phyloP scores from a whole-genome alignment of 352 stramenopile species.

The Pythium coloratum region DNA sequence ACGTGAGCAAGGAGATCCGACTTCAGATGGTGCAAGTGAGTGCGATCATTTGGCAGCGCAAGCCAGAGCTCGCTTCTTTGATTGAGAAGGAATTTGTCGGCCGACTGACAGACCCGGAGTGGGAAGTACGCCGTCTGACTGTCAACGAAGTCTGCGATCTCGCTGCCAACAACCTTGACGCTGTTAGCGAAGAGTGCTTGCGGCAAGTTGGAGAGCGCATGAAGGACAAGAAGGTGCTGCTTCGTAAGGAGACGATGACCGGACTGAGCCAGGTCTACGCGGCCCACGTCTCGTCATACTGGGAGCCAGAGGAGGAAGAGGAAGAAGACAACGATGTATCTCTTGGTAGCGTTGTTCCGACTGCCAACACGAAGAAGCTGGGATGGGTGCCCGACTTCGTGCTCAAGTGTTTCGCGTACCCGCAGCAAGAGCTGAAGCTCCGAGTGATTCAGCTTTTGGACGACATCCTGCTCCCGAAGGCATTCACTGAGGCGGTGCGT shows the following conservation, averaged over 20 bases:
- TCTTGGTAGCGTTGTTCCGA: conserved; percentile 36
- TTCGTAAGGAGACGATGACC: conserved; percentile 89
- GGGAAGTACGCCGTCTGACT: conserved; percentile 75
- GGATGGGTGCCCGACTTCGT: conserved; percentile 84
- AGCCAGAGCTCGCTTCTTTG: conserved; percentile 50
- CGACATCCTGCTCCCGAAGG: conserved; percentile 82
- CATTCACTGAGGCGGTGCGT: conserved; percentile 43
- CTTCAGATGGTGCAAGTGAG: conserved; percentile 80
- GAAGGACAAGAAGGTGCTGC: conserved; percentile 83
- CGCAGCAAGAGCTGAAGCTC: conserved; percentile 80
- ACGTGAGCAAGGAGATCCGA: conserved; percentile 86
- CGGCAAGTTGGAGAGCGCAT: conserved; percentile 80
- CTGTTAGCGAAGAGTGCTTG: conserved; percentile 67
- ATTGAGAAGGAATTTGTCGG: conserved; percentile 77
- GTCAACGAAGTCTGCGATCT: conserved; percentile 86
- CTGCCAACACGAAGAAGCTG: conserved; percentile 57
- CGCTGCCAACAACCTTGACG: conserved; percentile 63
- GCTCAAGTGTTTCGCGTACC: conserved; percentile 86
- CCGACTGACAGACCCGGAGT: conserved; percentile 76
- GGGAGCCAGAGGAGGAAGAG: conserved; percentile 35
- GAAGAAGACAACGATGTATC: conserved; percentile 22
- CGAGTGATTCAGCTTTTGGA: conserved; percentile 82
- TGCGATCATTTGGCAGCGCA: conserved; percentile 71
- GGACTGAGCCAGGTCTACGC: conserved; percentile 82
- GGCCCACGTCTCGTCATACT: conserved; percentile 63